Percentiles rank a stretch among this genome's conserved stretches.
These are phyloP conservation scores for Macrotyloma uniflorum DNA, from an alignment of 306 rosid genomes.

Conservation along the genomic window DNA sequence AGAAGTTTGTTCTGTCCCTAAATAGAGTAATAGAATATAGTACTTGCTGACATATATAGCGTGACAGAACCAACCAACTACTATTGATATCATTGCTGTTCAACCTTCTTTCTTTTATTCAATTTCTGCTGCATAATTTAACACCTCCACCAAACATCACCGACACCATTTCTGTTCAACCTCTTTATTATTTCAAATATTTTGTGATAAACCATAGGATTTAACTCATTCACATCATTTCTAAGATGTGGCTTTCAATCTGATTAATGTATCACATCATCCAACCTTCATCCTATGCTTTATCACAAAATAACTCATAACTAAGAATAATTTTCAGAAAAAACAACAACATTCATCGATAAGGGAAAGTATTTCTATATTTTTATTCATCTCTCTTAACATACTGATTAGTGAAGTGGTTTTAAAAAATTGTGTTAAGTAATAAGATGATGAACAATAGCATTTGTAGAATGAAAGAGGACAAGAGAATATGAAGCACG, in stretches of 20 bases:
- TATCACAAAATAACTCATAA: too few relatives aligned
- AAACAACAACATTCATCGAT: too few relatives aligned
- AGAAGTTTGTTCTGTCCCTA: not conserved
- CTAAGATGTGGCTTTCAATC: too few relatives aligned
- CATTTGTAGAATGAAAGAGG: not conserved
- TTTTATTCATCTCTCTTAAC: not conserved
- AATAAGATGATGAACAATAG: not conserved
- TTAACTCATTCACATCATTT: too few relatives aligned
- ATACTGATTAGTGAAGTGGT: not conserved
- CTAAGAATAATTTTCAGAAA: too few relatives aligned
- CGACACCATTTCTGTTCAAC: not conserved
- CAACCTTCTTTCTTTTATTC: not conserved
- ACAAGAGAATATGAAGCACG: slow-evolving; percentile 14
- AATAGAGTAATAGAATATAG: not conserved
- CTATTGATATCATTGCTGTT: not conserved
- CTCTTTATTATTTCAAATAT: too few relatives aligned
- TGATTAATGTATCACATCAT: too few relatives aligned
- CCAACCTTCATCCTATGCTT: too few relatives aligned
- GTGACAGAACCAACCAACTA: not conserved
- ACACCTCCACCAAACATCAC: slow-evolving; percentile 30
- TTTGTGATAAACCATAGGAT: too few relatives aligned
- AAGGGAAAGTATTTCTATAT: too few relatives aligned
- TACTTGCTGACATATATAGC: not conserved
- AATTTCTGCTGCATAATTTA: not conserved
- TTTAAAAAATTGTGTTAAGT: not conserved